phyloP scores from a whole-genome alignment of 805 yeast species.

The Hermanozyma aechmeae region DNA sequence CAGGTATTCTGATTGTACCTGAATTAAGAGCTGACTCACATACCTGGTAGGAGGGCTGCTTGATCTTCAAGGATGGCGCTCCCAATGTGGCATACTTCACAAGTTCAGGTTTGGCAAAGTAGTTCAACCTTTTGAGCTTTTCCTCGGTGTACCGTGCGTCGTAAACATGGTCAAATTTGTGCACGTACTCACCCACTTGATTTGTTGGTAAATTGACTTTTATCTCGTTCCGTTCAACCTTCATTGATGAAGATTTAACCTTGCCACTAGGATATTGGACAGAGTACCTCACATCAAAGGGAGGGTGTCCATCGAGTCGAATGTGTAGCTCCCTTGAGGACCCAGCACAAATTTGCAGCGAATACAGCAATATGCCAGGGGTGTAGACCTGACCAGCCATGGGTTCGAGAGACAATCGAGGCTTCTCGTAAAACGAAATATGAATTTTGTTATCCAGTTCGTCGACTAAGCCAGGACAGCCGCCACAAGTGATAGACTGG shows the following conservation, averaged over 20 bases:
- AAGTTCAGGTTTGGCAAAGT: no score
- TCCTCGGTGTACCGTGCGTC: slow-evolving; percentile 52
- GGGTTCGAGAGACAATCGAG: no score
- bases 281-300: slow-evolving; percentile 65
- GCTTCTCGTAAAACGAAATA: slow-evolving; percentile 17
- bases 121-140: slow-evolving; percentile 10
- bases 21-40: no score
- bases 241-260: slow-evolving; percentile 23
- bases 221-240: slow-evolving; percentile 17
- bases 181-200: slow-evolving; percentile 51
- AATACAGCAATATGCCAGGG: no score
- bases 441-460: slow-evolving; percentile 5
- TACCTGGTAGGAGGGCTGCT: no score
- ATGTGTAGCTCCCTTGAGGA: no score
- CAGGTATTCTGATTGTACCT: no score
- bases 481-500: slow-evolving; percentile 28
- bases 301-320: slow-evolving; percentile 62
- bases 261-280: slow-evolving; percentile 49
- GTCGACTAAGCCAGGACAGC: slow-evolving; percentile 34
- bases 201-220: slow-evolving; percentile 31
- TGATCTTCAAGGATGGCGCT: no score
- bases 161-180: slow-evolving; percentile 50
- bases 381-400: no score
- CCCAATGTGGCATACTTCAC: no score
- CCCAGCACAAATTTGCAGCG: no score